Evolutionary conservation across 257 asterid species (phyloP), one percentile per base, ranked within the genome.

Genomic region (Fraxinus cuspidata): DNA sequence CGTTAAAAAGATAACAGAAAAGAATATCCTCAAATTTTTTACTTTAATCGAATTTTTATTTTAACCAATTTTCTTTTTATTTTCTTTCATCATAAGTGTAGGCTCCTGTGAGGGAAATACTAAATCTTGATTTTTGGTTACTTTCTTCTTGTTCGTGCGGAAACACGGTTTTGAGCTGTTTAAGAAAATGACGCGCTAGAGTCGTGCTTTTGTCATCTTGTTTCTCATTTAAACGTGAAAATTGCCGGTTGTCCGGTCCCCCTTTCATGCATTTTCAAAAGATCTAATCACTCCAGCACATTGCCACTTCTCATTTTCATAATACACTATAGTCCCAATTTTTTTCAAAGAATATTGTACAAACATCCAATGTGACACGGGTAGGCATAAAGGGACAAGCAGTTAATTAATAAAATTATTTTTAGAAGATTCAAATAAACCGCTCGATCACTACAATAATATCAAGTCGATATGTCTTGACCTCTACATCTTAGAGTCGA

Each of bases 151-250:
- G 80, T 79, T 86, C 82, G 84, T 84, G 89, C 87, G 32, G 72
- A 77, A 74, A 86, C 89, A 86, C 89, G 87, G 86, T 81, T 81
- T 76, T n/a, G 80, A 1, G 79, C 76, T 75, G 84, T 81, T 18
- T 75, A 11, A 53, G 85, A 86, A 81, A 75, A 66, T 53, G 85
- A 80, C 78, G 80, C 28, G 76, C 32, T 51, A 78, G 81, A 74
- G 2, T 77, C 60, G 77, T 74, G 25, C 34, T 68, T 79, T 80
- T 83, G 77, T 80, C 84, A 42, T 65, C 71, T 76, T 47, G 11
- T 73, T 71, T 13, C 38, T 64, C 16, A 9, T 29, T 25, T 47
- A 58, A 29, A 34, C 77, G 64, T 51, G 69, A 35, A 37, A 21
- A 47, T 19, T 51, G 29, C 15, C 8, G n/a, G 58, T 47, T 51